Evolutionary conservation across 2,329 filamentous ascomycete species (phyloP).

Genomic region (Curvularia sp.): DNA sequence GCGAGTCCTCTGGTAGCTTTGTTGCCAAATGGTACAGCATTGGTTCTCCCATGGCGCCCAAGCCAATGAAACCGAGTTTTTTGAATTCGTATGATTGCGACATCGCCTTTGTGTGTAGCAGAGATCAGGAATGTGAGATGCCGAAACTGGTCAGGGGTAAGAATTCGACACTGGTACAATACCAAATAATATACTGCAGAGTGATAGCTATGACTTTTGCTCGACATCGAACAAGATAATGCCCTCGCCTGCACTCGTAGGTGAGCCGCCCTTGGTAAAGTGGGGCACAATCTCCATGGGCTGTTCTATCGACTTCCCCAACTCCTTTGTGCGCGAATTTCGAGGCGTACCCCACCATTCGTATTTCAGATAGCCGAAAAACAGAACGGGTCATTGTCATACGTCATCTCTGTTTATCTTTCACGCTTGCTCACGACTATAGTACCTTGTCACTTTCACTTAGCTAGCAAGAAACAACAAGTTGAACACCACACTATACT

Average conservation of each 20-base stretch:
- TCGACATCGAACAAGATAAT: neutral
- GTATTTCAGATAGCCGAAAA: neutral
- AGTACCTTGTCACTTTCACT: neutral
- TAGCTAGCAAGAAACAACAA: neutral
- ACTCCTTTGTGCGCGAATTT: constrained; percentile 1
- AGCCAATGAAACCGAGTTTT: constrained; percentile 60
- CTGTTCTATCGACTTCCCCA: neutral
- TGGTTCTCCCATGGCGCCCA: constrained; percentile 63
- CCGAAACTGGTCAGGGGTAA: neutral
- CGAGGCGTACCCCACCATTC: neutral
- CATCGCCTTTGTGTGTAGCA: constrained; percentile 25
- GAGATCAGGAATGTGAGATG: neutral
- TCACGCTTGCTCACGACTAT: neutral
- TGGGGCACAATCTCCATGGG: constrained; percentile 20
- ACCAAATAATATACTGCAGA: no score
- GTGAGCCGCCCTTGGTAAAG: constrained; percentile 11
- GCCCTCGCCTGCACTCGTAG: neutral
- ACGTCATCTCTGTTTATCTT: neutral
- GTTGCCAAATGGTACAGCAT: constrained; percentile 60
- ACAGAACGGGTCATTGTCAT: neutral
- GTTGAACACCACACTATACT: neutral
- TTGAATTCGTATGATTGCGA: constrained; percentile 28
- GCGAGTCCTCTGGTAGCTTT: constrained; percentile 54
- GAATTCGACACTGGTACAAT: neutral
- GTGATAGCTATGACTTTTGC: neutral